Percentiles rank a stretch among this genome's conserved stretches.
These are phyloP conservation scores for Inonotus hispidus DNA, from an alignment of 1,284 basidiomycete genomes.

Conservation along the genomic window DNA sequence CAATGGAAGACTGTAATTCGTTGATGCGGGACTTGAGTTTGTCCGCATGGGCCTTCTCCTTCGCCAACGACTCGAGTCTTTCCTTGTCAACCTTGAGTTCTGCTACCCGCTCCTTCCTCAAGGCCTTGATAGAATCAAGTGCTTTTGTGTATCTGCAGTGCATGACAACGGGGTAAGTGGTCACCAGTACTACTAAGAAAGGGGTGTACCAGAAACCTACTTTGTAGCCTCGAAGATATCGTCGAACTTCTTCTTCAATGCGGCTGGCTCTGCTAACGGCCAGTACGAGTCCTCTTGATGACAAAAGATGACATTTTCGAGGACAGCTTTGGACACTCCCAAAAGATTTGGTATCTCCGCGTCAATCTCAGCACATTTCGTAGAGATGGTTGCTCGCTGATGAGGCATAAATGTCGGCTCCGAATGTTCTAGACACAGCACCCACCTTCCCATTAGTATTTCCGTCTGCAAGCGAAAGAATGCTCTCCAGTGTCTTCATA, in stretches of 20 bases:
- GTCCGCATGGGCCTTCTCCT: slow-evolving; percentile 85
- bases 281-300: slow-evolving; percentile 99
- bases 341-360: slow-evolving; percentile 87
- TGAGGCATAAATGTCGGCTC: background rate
- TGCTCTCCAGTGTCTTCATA: slow-evolving; percentile 97
- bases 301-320: slow-evolving; percentile 99
- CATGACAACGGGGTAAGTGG: background rate
- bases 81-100: slow-evolving; percentile 95
- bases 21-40: slow-evolving; percentile 70
- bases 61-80: slow-evolving; percentile 72
- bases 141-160: slow-evolving; percentile 87
- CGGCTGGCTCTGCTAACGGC: slow-evolving; percentile 89
- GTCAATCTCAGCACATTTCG: slow-evolving; percentile 96
- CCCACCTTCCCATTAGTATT: slow-evolving; percentile 71
- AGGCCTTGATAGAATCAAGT: slow-evolving; percentile 84
- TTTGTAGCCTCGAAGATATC: slow-evolving; percentile 99
- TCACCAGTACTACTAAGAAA: background rate
- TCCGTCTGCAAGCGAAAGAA: slow-evolving; percentile 72
- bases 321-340: slow-evolving; percentile 95
- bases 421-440: slow-evolving; percentile 1
- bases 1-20: slow-evolving; percentile 58
- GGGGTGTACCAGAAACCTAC: slow-evolving; percentile 36
- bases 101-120: slow-evolving; percentile 85
- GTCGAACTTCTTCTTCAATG: slow-evolving; percentile 97
- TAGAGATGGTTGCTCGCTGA: slow-evolving; percentile 85